Evolutionary conservation across 1,139 yeast species (phyloP), one percentile per base, ranked within the genome.

Genomic region (Debaryomyces nepalensis): DNA sequence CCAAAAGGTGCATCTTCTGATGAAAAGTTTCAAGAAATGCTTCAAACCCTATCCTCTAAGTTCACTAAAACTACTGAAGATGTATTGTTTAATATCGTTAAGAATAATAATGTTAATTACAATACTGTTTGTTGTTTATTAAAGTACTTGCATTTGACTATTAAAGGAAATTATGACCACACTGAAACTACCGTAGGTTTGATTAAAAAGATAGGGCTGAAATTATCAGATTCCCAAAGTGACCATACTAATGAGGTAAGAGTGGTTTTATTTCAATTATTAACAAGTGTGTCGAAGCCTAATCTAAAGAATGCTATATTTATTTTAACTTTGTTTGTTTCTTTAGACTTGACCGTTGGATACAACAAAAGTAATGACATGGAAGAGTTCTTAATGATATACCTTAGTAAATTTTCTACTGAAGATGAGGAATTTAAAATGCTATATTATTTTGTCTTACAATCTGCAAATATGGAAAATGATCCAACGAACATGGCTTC

Each of bases 241-340:
- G 15, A 26, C 14, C 11, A 33, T 7, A 26, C 27, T 8, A 32
- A 44, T 22, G 41, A 37, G 15, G 29, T 40, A 2, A 54, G 59
- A 24, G 48, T 48, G 1, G 55, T 56, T 8, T 44, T 70, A 22
- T 74, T 70, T 48, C 42, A 58, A 5, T 47, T 73, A 9, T 52
- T 61, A 23, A 44, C 68, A 3, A 57, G 58, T 23, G 37, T 50
- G 8, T 48, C 52, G n/a, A 30, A 32, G 4, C 40, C 43, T 1
- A 26, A 47, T 10, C 18, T 37, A 5, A 47, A 51, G 4, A 49
- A 52, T 18, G 45, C 57, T 0, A 14, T 44, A 4, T 60, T 49
- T 27, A 46, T 63, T 4, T 35, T 52, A 18, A 47, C 57, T 27
- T 52, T 63, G 35, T 63, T 47, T 41, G 50, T 55, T 41, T 46